Conservation (phyloP, 108 stramenopile species). For the Cyclotella distinguenda region DNA sequence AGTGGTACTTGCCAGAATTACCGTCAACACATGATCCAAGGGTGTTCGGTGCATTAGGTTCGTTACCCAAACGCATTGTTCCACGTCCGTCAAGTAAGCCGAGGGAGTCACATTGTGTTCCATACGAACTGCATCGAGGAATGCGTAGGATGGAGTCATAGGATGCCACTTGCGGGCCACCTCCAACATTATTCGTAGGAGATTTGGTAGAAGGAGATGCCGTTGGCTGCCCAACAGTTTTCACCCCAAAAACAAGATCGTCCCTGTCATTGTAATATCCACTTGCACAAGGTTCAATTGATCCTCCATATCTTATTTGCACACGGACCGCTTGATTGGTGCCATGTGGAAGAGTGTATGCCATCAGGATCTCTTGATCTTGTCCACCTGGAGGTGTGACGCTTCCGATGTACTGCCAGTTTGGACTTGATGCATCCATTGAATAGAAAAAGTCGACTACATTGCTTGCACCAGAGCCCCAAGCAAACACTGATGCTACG, state of each 20-base stretch:
- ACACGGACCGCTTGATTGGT: slow-evolving; percentile 8
- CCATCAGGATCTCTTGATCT: not conserved
- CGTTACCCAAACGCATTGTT: not conserved
- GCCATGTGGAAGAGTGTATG: slow-evolving; percentile 10
- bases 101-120: slow-evolving; percentile 9
- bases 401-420: slow-evolving; percentile 4
- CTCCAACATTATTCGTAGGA: no score
- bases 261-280: not conserved
- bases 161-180: not conserved
- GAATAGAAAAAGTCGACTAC: slow-evolving; percentile 11
- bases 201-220: no score
- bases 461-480: not conserved
- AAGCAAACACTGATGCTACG: slow-evolving; percentile 8
- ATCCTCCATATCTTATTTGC: not conserved
- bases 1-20: slow-evolving; percentile 5
- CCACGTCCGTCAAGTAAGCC: slow-evolving; percentile 6
- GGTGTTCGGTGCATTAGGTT: slow-evolving; percentile 9
- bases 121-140: slow-evolving; percentile 5
- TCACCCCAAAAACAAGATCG: not conserved
- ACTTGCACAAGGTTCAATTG: not conserved
- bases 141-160: not conserved
- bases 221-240: no score
- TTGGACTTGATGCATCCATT: not conserved
- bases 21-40: slow-evolving; percentile 12
- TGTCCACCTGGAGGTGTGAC: not conserved